These are phyloP conservation scores for Polyplosphaeria fusca DNA, from an alignment of 495 filamentous ascomycete genomes.

Conservation along the genomic window DNA sequence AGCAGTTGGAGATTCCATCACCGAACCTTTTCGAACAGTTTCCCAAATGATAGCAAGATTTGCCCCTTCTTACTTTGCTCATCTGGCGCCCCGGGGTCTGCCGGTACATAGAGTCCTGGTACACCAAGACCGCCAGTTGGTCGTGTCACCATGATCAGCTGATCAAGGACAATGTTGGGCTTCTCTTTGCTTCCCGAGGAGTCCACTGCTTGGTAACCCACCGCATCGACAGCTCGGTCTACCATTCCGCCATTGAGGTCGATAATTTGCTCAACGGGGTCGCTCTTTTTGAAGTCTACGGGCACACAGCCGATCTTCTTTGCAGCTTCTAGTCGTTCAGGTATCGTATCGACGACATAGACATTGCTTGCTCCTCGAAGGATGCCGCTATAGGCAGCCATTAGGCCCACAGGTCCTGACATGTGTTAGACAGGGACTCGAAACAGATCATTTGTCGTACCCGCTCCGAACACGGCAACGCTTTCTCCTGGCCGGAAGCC, in stretches of 20 bases:
- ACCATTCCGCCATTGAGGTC: slow-evolving; percentile 47
- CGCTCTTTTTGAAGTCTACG: slow-evolving; percentile 37
- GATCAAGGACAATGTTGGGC: slow-evolving; percentile 43
- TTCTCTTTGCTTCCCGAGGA: slow-evolving; percentile 38
- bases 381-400: slow-evolving; percentile 55
- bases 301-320: slow-evolving; percentile 53
- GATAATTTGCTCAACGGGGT: slow-evolving; percentile 45
- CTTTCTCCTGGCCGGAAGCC: slow-evolving; percentile 55
- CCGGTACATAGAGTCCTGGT: slow-evolving; percentile 42
- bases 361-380: slow-evolving; percentile 54
- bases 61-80: slow-evolving; percentile 37
- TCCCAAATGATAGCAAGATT: slow-evolving; percentile 58
- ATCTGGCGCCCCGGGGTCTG: slow-evolving; percentile 40
- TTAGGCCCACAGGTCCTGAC: slow-evolving; percentile 52
- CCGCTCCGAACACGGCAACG: slow-evolving; percentile 50
- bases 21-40: slow-evolving; percentile 63
- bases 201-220: slow-evolving; percentile 28
- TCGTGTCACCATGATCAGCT: slow-evolving; percentile 41
- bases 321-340: slow-evolving; percentile 50
- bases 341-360: slow-evolving; percentile 55
- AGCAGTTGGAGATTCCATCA: slow-evolving; percentile 2
- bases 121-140: slow-evolving; percentile 42
- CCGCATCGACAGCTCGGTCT: slow-evolving; percentile 39
- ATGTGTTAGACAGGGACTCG: neutral
- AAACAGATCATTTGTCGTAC: neutral